Base-by-base conservation (phyloP, 139 green algal species). In the Diplosphaera chodatii region DNA sequence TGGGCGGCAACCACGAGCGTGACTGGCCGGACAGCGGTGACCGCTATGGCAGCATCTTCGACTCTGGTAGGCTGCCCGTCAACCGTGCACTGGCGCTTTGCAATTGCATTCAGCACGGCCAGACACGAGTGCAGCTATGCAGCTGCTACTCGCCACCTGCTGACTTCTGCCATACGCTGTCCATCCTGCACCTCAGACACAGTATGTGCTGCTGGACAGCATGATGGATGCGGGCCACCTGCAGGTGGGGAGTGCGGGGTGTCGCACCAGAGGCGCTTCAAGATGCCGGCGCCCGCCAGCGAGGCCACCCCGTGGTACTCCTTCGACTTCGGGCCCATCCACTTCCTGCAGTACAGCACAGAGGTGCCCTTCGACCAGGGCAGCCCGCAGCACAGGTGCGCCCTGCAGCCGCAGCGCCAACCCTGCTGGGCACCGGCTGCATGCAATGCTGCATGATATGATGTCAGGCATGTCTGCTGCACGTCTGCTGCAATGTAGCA, bases 1-100 rank as follows among this genome's bases (percentile, higher is more conserved):
- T 70, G 1, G 69, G 82, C 2, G 90, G 91, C 66, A 96, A 96
- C 77, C 91, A 96, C 70, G 91, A 96, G 80, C 79, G 86, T 16
- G 85, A 93, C 74, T 95, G 83, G 81, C 84, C 87, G 0, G 64
- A 64, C 67, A 83, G 59, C 1, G 86, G 83, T 0, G 85, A 91
- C 75, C 69, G 84, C 18, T 89, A 79, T 41, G 40, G 68, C 18
- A 30, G 28, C 28, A 22, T 29, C 20, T 20, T 71, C 23, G 23
- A 74, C 68, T 74, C 62, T n/a, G 40, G 32, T 72, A 29, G 10
- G 55, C 18, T 25, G 8, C 48, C 8, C 2, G 8, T 37, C 18
- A 4, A n/a, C 20, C 30, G 32, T 72, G 18, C n/a, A n/a, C n/a
- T n/a, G n/a, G n/a, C n/a, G n/a, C n/a, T n/a, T n/a, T n/a, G n/a